phyloP scores from a whole-genome alignment of 768 basidiomycete species.

The Cystofilobasidium bisporidii region DNA sequence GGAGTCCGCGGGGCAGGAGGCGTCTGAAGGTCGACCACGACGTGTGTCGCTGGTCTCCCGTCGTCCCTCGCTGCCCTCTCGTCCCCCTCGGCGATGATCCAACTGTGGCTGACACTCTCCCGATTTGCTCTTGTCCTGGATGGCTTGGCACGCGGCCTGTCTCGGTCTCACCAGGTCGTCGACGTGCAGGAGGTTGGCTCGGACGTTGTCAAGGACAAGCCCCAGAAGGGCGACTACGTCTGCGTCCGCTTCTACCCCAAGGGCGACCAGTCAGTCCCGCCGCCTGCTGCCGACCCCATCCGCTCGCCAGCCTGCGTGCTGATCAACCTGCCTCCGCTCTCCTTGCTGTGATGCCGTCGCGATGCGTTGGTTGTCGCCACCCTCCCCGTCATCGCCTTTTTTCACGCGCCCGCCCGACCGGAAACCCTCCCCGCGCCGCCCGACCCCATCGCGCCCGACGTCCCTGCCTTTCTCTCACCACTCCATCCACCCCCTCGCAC shows the following conservation, averaged over 20 bases:
- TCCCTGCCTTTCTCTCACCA: not conserved
- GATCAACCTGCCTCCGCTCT: not conserved
- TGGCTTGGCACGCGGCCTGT: not conserved
- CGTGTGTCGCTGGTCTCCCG: too few species aligned
- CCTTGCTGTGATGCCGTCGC: not conserved
- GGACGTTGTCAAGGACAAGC: conserved; percentile 59
- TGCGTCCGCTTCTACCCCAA: conserved; percentile 82
- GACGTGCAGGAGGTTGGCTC: conserved; percentile 59
- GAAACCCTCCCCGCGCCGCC: conserved; percentile 11
- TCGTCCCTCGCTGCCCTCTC: not conserved
- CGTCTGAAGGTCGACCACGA: too few species aligned
- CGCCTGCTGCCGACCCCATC: not conserved
- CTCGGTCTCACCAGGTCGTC: conserved; percentile 52
- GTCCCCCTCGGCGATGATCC: too few species aligned
- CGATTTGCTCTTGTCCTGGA: too few species aligned
- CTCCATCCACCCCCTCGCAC: not conserved
- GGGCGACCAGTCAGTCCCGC: conserved; percentile 72
- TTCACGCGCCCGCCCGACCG: conserved; percentile 24
- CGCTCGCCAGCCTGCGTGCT: not conserved
- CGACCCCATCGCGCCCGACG: not conserved
- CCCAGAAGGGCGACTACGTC: conserved; percentile 58
- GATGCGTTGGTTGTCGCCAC: too few species aligned
- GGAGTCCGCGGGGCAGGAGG: conserved; percentile 8
- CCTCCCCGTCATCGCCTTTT: not conserved
- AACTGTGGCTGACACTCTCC: too few species aligned